Conservation (phyloP, 2,329 filamentous ascomycete genomes). For the Aspergillus fumigatus region DNA sequence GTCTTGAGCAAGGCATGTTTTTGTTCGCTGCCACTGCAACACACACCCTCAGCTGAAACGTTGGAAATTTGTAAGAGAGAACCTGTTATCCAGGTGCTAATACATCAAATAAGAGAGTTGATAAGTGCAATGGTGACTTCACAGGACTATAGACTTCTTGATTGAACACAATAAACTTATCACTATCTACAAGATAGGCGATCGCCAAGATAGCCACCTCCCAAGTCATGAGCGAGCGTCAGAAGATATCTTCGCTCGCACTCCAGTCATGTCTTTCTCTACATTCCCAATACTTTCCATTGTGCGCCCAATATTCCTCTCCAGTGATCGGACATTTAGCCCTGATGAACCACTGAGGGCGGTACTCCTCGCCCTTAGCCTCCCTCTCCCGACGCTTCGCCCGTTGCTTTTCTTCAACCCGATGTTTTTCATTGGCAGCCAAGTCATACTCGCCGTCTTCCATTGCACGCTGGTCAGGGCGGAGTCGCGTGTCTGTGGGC, state of each 20-base stretch:
- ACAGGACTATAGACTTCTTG: background rate
- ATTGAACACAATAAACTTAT: background rate
- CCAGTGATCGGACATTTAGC: conserved; percentile 71
- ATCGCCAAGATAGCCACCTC: background rate
- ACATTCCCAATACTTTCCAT: conserved; percentile 78
- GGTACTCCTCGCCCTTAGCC: conserved; percentile 72
- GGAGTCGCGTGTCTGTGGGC: conserved; percentile 87
- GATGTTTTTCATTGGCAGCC: conserved; percentile 88
- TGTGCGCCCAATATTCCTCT: conserved; percentile 86
- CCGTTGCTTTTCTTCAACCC: conserved; percentile 87
- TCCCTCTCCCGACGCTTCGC: conserved; percentile 70
- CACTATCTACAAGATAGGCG: background rate
- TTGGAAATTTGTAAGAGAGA: background rate
- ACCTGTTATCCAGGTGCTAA: background rate
- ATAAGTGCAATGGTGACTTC: background rate
- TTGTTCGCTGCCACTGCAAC: background rate
- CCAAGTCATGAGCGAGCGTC: background rate
- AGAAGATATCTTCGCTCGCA: conserved; percentile 71
- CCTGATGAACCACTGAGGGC: conserved; percentile 79
- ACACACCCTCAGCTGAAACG: background rate
- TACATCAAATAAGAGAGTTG: background rate
- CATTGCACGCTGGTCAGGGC: conserved; percentile 96
- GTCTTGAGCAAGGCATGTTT: background rate
- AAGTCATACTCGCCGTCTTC: conserved; percentile 96
- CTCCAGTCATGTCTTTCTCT: conserved; percentile 61